Evolutionary conservation across 2,329 filamentous ascomycete genomes (phyloP), one percentile per base, ranked within the genome.

Genomic region (Geosmithia flava): DNA sequence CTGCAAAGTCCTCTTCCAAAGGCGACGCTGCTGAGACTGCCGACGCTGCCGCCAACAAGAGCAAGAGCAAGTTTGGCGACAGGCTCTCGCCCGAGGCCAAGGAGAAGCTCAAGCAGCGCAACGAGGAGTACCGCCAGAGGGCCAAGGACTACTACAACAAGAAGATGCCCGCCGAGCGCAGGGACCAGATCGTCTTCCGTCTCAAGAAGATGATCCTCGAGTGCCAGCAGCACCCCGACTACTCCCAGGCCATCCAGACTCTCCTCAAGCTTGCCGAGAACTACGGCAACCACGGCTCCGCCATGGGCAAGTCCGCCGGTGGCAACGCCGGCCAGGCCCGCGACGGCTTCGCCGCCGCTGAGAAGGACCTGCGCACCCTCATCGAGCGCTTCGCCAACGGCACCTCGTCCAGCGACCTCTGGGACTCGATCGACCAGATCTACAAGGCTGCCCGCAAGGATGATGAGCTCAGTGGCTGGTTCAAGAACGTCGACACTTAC

Each of bases 201-300:
- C 69, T 98, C 55, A 98, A 80, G 81, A 97, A 97, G 80, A 95
- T 97, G 85, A 71, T 98, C 40, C 81, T 96, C 44, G 93, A 98
- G 68, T 89, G 95, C 58, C 93, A 98, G 69, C 87, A 91, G 49
- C 93, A 97, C 61, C 80, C 87, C 50, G 91, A 98, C 59, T 98
- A 97, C 66, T 82, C 90, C 56, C 78, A 85, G 64, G 93, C 93
- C n/a, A 83, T 98, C 53, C 80, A 89, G 58, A 94, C 91, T 3
- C 72, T 98, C 6, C 76, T 98, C 29, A 73, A 79, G 42, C 73
- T 98, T 45, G 89, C 88, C 7, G 89, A 95, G 68, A 79, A 83
- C 55, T 98, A 98, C 59, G 81, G 80, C 51, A 76, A 80, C 45
- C 89, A 96, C 58, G 78, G 82, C 48, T 83, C 76, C 61, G 70